Evolutionary conservation across 306 rosid genomes (phyloP).

Genomic region (Cicer arietinum): DNA sequence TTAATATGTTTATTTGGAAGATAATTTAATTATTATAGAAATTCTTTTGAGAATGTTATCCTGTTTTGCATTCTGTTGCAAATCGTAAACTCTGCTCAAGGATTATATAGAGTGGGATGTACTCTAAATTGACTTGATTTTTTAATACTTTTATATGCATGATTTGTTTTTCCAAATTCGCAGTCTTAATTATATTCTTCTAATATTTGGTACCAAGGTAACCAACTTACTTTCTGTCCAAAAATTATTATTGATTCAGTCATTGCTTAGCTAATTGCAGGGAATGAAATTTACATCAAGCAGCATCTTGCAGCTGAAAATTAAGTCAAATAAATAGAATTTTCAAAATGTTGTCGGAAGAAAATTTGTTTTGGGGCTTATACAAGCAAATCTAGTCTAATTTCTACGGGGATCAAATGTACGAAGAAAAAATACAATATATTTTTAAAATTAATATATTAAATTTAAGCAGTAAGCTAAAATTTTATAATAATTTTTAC

Average conservation of each 20-base stretch:
- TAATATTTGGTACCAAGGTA: not conserved
- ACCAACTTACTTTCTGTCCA: not conserved
- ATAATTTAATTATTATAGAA: not conserved
- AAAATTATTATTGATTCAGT: not conserved
- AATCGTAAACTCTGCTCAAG: too few species aligned
- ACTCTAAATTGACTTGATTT: too few species aligned
- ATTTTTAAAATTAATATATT: too few species aligned
- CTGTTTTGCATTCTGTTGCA: not conserved
- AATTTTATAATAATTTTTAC: too few species aligned
- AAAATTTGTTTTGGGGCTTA: not conserved
- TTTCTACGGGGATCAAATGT: too few species aligned
- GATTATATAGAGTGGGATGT: not conserved
- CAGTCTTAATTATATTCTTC: not conserved
- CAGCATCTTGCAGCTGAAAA: not conserved
- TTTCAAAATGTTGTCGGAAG: not conserved
- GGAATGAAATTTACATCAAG: not conserved
- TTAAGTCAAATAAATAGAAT: not conserved
- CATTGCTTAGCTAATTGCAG: slow-evolving; percentile 17
- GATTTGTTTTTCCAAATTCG: not conserved
- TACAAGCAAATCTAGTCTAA: not conserved
- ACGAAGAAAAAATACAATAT: too few species aligned
- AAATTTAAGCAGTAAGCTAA: too few species aligned
- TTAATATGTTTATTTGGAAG: not conserved
- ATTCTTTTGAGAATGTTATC: not conserved
- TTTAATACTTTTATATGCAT: too few species aligned